Conservation (phyloP, 2,329 filamentous ascomycete genomes). For the Neofusicoccum parvum region DNA sequence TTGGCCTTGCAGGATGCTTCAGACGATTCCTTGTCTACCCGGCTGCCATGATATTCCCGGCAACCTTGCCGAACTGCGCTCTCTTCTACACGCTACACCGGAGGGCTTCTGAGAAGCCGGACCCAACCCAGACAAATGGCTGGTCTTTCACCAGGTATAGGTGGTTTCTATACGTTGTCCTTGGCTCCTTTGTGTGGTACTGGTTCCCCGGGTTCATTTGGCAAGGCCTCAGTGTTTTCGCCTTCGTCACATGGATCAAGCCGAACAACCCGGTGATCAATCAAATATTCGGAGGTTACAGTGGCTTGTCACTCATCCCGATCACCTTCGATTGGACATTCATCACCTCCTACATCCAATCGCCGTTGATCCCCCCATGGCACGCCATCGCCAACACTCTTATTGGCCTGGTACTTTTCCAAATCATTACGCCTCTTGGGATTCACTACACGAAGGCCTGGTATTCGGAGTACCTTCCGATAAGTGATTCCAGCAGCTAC, state of each 20-base stretch:
- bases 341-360: slow-evolving; percentile 28
- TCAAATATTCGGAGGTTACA: slow-evolving; percentile 29
- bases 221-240: slow-evolving; percentile 26
- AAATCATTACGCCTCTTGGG: slow-evolving; percentile 27
- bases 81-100: slow-evolving; percentile 31
- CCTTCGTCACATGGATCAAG: slow-evolving; percentile 32
- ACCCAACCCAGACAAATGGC: slow-evolving; percentile 27
- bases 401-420: slow-evolving; percentile 42
- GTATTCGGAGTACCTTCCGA: slow-evolving; percentile 57
- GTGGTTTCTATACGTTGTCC: slow-evolving; percentile 30
- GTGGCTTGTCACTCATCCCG: slow-evolving; percentile 20
- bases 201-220: slow-evolving; percentile 31
- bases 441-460: slow-evolving; percentile 61
- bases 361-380: slow-evolving; percentile 28
- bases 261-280: slow-evolving; percentile 30
- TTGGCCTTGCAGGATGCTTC: slow-evolving; percentile 30
- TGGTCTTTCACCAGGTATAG: slow-evolving; percentile 29
- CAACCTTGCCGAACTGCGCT: slow-evolving; percentile 27
- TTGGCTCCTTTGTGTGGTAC: slow-evolving; percentile 30
- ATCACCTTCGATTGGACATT: slow-evolving; percentile 37
- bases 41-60: slow-evolving; percentile 32
- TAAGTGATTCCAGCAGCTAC: slow-evolving; percentile 45
- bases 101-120: neutral
- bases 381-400: slow-evolving; percentile 64
- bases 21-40: slow-evolving; percentile 31